Percentiles rank a stretch among this genome's conserved stretches.
phyloP scores from a whole-genome alignment of 2,329 filamentous ascomycete species.

The Blastomyces gilchristii region DNA sequence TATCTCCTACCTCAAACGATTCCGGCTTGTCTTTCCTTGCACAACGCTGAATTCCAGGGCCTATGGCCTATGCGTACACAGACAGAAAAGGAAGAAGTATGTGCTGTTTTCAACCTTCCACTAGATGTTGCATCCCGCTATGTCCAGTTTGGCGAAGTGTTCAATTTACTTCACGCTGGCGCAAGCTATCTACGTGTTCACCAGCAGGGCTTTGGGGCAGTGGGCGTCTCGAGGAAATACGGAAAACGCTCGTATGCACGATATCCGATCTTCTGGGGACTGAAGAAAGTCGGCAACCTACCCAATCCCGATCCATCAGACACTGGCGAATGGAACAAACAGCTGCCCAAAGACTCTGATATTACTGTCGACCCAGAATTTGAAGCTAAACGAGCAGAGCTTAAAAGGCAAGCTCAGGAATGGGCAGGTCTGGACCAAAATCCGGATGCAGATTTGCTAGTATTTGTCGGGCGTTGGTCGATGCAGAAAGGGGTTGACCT shows the following conservation, averaged over 20 bases:
- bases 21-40: conserved; percentile 53
- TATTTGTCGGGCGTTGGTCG: conserved; percentile 60
- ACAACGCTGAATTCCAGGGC: conserved; percentile 61
- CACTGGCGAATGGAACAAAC: conserved; percentile 50
- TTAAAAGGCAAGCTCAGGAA: conserved; percentile 54
- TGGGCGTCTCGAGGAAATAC: conserved; percentile 59
- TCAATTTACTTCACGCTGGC: conserved; percentile 58
- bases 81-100: conserved; percentile 53
- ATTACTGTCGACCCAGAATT: conserved; percentile 45
- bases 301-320: conserved; percentile 58
- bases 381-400: conserved; percentile 44
- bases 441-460: conserved; percentile 53
- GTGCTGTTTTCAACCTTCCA: conserved; percentile 53
- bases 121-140: conserved; percentile 49
- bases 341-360: conserved; percentile 40
- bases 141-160: conserved; percentile 58
- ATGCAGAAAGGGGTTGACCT: conserved; percentile 60
- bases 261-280: conserved; percentile 60
- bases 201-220: conserved; percentile 57
- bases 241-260: conserved; percentile 55
- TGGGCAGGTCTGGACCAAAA: conserved; percentile 56
- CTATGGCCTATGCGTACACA: conserved; percentile 57
- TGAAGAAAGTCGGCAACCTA: conserved; percentile 52
- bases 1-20: conserved; percentile 55
- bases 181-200: conserved; percentile 56